Percentiles rank a stretch among this genome's conserved stretches.
phyloP scores from a whole-genome alignment of 164 flowering plant species.

The Nymphaea colorata region DNA sequence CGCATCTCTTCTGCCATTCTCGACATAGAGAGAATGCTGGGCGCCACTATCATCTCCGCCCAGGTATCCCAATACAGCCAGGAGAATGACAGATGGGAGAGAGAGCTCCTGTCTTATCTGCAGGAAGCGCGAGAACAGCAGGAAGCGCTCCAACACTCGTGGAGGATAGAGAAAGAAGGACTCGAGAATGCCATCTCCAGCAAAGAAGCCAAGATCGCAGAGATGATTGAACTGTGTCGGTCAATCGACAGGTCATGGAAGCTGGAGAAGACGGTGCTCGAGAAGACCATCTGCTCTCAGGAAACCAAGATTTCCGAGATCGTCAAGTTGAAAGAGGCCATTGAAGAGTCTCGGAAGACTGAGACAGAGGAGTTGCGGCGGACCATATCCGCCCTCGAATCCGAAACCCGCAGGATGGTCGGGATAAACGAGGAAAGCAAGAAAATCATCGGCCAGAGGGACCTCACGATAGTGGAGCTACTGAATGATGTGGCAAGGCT shows the following conservation, averaged over 20 bases:
- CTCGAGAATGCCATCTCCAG: neutral
- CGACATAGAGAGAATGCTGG: neutral
- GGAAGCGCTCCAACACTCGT: neutral
- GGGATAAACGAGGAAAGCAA: neutral
- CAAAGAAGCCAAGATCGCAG: neutral
- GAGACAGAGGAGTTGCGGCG: neutral
- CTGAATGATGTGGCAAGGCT: neutral
- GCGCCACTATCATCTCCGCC: neutral
- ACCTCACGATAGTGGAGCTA: neutral
- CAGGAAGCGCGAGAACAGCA: neutral
- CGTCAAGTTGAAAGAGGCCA: neutral
- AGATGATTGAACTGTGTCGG: neutral
- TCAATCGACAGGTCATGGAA: neutral
- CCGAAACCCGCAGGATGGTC: neutral
- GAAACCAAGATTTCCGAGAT: neutral
- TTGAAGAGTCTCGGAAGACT: neutral
- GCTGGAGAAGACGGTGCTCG: neutral
- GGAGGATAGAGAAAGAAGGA: conserved; percentile 2
- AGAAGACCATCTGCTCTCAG: neutral
- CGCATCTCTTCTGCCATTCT: neutral
- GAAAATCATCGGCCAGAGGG: neutral
- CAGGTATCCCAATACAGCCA: neutral
- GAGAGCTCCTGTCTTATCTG: neutral
- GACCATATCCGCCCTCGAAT: neutral
- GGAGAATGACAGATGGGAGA: neutral